Conservation (phyloP, 2,329 filamentous ascomycete genomes). For the Pseudogymnoascus pannorum region DNA sequence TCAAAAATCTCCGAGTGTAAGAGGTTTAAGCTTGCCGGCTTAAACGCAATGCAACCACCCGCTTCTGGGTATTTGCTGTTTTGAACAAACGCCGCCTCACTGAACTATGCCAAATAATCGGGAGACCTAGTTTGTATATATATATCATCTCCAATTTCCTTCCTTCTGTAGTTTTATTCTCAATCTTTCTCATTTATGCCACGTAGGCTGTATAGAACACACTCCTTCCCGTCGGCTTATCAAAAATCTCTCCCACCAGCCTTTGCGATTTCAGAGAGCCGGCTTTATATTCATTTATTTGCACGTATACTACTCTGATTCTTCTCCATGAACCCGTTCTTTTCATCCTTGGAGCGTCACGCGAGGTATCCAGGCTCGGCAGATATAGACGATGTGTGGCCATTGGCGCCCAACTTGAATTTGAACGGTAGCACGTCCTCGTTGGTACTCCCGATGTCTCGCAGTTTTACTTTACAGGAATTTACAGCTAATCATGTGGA, state of each 20-base stretch:
- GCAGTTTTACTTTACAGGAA: background rate
- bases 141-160: background rate
- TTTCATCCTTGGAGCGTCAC: background rate
- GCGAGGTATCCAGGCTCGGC: background rate
- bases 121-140: background rate
- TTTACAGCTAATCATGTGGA: background rate
- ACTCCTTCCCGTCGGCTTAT: background rate
- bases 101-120: background rate
- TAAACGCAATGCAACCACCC: background rate
- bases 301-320: background rate
- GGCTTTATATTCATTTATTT: background rate
- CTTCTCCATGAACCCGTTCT: background rate
- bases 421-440: background rate
- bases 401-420: background rate
- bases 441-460: background rate
- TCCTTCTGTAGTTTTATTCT: background rate
- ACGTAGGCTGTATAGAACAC: background rate
- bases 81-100: background rate
- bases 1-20: background rate
- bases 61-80: background rate
- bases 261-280: background rate
- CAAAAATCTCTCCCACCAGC: background rate
- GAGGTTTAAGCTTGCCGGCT: background rate
- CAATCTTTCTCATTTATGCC: background rate
- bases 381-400: slow-evolving; percentile 5